These are phyloP conservation scores for Spiraea crenata DNA, from an alignment of 331 rosid species.

Conservation along the genomic window DNA sequence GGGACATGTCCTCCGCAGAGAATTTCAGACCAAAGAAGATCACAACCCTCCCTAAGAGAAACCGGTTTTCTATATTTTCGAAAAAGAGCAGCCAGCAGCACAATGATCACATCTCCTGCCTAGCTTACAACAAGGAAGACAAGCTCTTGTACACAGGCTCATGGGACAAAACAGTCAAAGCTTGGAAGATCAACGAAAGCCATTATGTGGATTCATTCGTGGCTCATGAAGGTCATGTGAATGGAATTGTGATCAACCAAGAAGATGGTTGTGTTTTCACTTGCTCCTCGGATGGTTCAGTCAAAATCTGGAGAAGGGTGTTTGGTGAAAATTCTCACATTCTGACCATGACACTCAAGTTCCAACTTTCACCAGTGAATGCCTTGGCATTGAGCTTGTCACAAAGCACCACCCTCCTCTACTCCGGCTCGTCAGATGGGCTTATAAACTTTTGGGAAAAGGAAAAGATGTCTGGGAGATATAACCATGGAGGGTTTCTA, in stretches of 20 bases:
- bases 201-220: slow-evolving; percentile 39
- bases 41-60: slow-evolving; percentile 33
- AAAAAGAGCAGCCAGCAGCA: slow-evolving; percentile 36
- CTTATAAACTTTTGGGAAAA: slow-evolving; percentile 46
- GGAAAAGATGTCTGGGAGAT: slow-evolving; percentile 37
- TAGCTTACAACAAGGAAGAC: slow-evolving; percentile 47
- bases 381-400: slow-evolving; percentile 40
- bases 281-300: slow-evolving; percentile 49
- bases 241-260: slow-evolving; percentile 39
- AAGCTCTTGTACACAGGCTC: slow-evolving; percentile 45
- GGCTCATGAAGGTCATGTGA: slow-evolving; percentile 45
- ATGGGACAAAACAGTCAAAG: slow-evolving; percentile 45
- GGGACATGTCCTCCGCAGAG: slow-evolving; percentile 36
- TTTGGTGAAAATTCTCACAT: slow-evolving; percentile 48
- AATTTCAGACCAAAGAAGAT: slow-evolving; percentile 33
- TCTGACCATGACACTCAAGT: slow-evolving; percentile 40
- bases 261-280: slow-evolving; percentile 52
- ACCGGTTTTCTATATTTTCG: slow-evolving; percentile 21
- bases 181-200: slow-evolving; percentile 38
- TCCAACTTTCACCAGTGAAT: slow-evolving; percentile 46
- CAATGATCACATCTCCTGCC: slow-evolving; percentile 36
- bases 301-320: slow-evolving; percentile 50
- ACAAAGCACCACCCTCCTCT: slow-evolving; percentile 29
- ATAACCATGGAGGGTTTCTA: slow-evolving; percentile 45
- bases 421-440: slow-evolving; percentile 45